Evolutionary conservation across 768 basidiomycete species (phyloP).

Genomic region (Candolleomyces aberdarensis): DNA sequence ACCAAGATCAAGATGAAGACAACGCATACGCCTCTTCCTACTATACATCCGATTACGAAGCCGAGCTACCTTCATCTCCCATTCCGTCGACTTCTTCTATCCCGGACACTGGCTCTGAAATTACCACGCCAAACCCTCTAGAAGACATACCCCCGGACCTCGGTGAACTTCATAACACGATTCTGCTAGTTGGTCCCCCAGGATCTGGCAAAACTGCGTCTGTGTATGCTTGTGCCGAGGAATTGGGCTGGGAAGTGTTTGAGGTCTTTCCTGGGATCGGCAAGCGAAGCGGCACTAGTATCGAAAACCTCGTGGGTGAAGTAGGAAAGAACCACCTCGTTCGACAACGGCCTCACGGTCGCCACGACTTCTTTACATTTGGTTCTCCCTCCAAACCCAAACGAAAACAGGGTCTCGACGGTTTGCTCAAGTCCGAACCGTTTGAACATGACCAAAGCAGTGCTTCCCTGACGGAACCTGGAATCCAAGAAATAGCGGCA

Average conservation of each 20-base stretch:
- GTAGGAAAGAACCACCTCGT: slow-evolving; percentile 93
- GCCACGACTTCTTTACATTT: slow-evolving; percentile 5
- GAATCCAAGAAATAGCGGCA: slow-evolving; percentile 13
- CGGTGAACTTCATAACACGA: slow-evolving; percentile 73
- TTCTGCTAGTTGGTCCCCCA: slow-evolving; percentile 77
- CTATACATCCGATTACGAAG: not conserved
- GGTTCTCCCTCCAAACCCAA: slow-evolving; percentile 6
- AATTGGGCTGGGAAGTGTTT: slow-evolving; percentile 94
- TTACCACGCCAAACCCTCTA: not conserved
- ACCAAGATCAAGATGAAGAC: slow-evolving; percentile 37
- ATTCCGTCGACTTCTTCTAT: slow-evolving; percentile 2
- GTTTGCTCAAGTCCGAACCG: not conserved
- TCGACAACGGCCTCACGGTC: slow-evolving; percentile 21
- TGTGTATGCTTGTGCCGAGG: slow-evolving; percentile 90
- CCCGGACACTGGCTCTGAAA: slow-evolving; percentile 7
- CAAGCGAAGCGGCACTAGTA: slow-evolving; percentile 74
- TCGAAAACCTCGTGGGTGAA: slow-evolving; percentile 83
- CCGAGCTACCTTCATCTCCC: slow-evolving; percentile 6
- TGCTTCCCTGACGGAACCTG: not conserved
- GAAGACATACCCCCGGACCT: slow-evolving; percentile 19
- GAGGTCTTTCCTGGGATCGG: slow-evolving; percentile 96
- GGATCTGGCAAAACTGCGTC: slow-evolving; percentile 91
- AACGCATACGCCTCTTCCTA: slow-evolving; percentile 17
- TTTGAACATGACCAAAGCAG: slow-evolving; percentile 3
- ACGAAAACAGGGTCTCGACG: slow-evolving; percentile 3